Percentiles rank a stretch among this genome's conserved stretches.
Evolutionary conservation across 352 stramenopile genomes (phyloP).

Genomic region (Pythium aristosporum): DNA sequence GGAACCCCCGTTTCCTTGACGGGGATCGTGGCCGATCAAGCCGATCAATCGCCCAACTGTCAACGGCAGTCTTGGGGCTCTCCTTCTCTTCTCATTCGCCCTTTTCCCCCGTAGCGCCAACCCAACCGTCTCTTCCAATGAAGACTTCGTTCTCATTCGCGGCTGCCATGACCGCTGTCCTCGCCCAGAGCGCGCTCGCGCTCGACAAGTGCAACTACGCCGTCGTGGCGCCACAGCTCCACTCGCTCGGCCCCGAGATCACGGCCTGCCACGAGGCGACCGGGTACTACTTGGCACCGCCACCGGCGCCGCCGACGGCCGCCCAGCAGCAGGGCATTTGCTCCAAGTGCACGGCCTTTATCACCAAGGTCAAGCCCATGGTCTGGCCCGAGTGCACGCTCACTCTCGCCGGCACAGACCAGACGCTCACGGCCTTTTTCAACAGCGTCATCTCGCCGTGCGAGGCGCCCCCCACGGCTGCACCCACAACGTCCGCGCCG

Average conservation of each 20-base stretch:
- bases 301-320: conserved; percentile 3
- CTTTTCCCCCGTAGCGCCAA: conserved; percentile 7
- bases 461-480: neutral
- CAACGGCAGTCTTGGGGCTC: too few relatives aligned
- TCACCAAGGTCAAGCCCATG: conserved; percentile 15
- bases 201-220: conserved; percentile 21
- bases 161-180: neutral
- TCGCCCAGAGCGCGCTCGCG: neutral
- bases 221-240: conserved; percentile 19
- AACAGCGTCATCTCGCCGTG: conserved; percentile 12
- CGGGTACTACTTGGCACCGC: conserved; percentile 15
- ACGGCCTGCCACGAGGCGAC: conserved; percentile 12
- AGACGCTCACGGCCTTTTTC: conserved; percentile 22
- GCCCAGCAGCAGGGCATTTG: conserved; percentile 18
- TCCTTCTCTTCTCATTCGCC: neutral
- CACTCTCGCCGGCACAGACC: conserved; percentile 14
- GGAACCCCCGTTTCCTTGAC: neutral
- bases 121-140: neutral
- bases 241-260: conserved; percentile 17
- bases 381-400: conserved; percentile 19
- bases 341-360: conserved; percentile 15
- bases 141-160: conserved; percentile 9
- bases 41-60: neutral
- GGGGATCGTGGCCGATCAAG: neutral
- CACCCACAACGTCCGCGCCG: neutral